phyloP scores from a whole-genome alignment of 176 grass and related monocot genomes.

The Poa annua region DNA sequence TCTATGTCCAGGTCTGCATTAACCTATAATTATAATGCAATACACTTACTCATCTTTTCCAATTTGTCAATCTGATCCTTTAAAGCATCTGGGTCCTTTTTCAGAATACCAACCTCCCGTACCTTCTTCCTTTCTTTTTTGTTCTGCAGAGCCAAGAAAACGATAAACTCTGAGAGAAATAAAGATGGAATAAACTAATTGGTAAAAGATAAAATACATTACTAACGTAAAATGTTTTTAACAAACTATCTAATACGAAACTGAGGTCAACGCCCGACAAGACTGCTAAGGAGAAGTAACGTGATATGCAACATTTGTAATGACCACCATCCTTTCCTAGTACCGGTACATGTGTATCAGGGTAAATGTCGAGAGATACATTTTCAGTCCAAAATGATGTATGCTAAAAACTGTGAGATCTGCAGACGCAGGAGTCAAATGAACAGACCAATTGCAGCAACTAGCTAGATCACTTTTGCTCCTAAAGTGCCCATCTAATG shows the following conservation, averaged over 20 bases:
- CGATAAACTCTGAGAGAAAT: slow-evolving; percentile 29
- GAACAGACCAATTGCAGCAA: slow-evolving; percentile 2
- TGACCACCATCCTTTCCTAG: neutral
- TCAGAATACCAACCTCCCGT: slow-evolving; percentile 94
- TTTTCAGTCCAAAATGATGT: slow-evolving; percentile 27
- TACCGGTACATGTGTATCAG: too few relatives aligned
- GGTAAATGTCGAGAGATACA: neutral
- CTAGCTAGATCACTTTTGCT: neutral
- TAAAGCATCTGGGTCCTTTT: slow-evolving; percentile 90
- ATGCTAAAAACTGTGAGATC: neutral
- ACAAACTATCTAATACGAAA: slow-evolving; percentile 2
- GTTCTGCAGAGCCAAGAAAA: slow-evolving; percentile 55
- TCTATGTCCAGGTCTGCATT: slow-evolving; percentile 25
- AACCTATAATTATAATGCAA: neutral
- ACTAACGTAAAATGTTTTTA: slow-evolving; percentile 5
- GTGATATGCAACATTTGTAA: neutral
- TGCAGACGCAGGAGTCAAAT: neutral
- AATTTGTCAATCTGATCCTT: slow-evolving; percentile 91
- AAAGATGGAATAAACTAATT: slow-evolving; percentile 19
- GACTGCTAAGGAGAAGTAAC: slow-evolving; percentile 9
- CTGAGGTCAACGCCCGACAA: neutral
- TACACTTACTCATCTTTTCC: slow-evolving; percentile 95
- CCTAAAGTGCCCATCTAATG: neutral
- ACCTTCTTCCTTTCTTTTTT: slow-evolving; percentile 99
- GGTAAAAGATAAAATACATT: neutral